Evolutionary conservation across 73 alveolate genomes (phyloP), one percentile per base, ranked within the genome.

Genomic region (Halteria grandinella): DNA sequence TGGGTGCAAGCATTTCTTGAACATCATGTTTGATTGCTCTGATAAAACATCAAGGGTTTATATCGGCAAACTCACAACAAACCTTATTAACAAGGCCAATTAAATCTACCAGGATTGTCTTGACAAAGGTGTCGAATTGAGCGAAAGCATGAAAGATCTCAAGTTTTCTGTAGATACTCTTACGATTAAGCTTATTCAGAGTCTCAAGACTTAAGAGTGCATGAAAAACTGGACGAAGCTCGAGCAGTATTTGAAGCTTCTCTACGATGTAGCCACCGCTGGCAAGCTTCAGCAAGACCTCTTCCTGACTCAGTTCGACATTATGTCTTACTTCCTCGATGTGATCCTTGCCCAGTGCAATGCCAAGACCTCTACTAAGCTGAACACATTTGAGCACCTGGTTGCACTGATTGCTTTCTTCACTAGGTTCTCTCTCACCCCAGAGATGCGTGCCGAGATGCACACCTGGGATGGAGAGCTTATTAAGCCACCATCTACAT

Each of bases 141-240:
- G 47, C 11, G 72, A 21, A 6, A 15, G 27, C 23, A 20, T 45
- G 5, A 14, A 18, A 27, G 10, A 45, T 17, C 25, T 45, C 2
- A 70, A 33, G 39, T 48, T 33, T 2, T 31, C 69, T 48, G 72
- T 58, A n/a, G 83, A 48, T 48, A 8, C 41, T 8, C 32, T 70
- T 33, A 5, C 51, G 2, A 8, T 66, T 18, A 15, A 32, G 15
- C 51, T 27, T n/a, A n/a, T 70, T 12, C 15, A 23, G 15, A 25
- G 25, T 5, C 43, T 70, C 8, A 45, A 49, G 48, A 69, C 27
- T 47, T 33, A 37, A 27, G 62, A 52, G 51, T 75, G 47, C 83
- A 21, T 85, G 21, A 75, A 89, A 54, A 58, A 85, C 50, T 89
- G 96, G 96, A 53, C 89, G 5, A 37, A 88, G 10, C 64, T 89